Percentiles rank a stretch among this genome's conserved stretches.
Evolutionary conservation across 129 eudicot species (phyloP).

Genomic region (Helichrysum umbraculigerum): DNA sequence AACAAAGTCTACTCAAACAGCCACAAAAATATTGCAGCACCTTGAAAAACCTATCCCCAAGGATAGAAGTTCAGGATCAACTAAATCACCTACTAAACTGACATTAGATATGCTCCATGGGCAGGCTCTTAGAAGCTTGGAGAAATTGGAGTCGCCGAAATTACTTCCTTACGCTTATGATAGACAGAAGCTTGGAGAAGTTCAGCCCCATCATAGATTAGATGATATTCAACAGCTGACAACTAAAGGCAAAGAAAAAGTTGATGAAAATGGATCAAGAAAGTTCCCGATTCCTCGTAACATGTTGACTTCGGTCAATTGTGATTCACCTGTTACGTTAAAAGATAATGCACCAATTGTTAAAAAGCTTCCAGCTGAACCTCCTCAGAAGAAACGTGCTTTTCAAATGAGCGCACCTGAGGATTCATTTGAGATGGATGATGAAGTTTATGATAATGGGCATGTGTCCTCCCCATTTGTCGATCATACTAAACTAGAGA

Average conservation of each 20-base stretch:
- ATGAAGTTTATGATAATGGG: slow-evolving; percentile 43
- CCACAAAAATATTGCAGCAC: slow-evolving; percentile 68
- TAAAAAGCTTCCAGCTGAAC: slow-evolving; percentile 31
- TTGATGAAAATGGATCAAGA: slow-evolving; percentile 14
- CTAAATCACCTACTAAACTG: slow-evolving; percentile 44
- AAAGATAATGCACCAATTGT: slow-evolving; percentile 22
- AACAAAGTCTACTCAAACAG: slow-evolving; percentile 69
- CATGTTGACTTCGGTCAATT: slow-evolving; percentile 25
- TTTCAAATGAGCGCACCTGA: slow-evolving; percentile 79
- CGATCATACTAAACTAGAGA: slow-evolving; percentile 27
- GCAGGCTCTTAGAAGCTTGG: slow-evolving; percentile 79
- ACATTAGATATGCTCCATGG: slow-evolving; percentile 69
- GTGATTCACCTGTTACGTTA: slow-evolving; percentile 29
- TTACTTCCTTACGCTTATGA: slow-evolving; percentile 35
- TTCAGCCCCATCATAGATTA: slow-evolving; percentile 4
- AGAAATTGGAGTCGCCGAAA: slow-evolving; percentile 49
- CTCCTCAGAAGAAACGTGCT: slow-evolving; percentile 48
- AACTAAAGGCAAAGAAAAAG: slow-evolving; percentile 30
- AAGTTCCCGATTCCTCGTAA: slow-evolving; percentile 26
- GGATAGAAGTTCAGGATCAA: slow-evolving; percentile 47
- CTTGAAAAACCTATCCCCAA: slow-evolving; percentile 65
- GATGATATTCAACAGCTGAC: slow-evolving; percentile 30
- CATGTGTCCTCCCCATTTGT: slow-evolving; percentile 20
- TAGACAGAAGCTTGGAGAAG: slow-evolving; percentile 32
- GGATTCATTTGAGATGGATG: slow-evolving; percentile 50